phyloP scores from a whole-genome alignment of 179 eudicot genomes.

The Amaranthus tricolor region DNA sequence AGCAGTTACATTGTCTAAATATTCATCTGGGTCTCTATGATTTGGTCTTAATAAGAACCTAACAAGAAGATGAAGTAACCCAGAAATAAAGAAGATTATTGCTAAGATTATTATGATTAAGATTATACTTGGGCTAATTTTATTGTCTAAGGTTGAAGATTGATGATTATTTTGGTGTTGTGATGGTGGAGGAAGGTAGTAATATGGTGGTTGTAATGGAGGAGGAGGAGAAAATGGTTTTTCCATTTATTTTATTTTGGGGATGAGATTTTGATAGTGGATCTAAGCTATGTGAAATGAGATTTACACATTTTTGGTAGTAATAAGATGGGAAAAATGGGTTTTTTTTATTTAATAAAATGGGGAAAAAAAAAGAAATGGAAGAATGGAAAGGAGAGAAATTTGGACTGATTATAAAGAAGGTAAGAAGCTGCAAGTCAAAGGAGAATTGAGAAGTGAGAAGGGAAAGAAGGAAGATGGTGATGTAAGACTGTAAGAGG shows the following conservation, averaged over 20 bases:
- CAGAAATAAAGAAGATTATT: constrained; percentile 67
- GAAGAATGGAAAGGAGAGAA: too few species aligned
- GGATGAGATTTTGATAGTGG: too few species aligned
- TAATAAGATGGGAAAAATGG: too few species aligned
- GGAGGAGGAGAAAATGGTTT: constrained; percentile 7
- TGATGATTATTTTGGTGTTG: constrained; percentile 23
- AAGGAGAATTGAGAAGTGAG: constrained; percentile 12
- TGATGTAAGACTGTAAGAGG: constrained; percentile 38
- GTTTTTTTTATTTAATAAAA: too few species aligned
- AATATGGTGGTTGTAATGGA: constrained; percentile 20
- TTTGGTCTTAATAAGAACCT: constrained; percentile 51
- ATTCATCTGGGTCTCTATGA: constrained; percentile 48
- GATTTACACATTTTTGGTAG: too few species aligned
- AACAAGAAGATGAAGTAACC: constrained; percentile 70
- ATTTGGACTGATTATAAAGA: too few species aligned
- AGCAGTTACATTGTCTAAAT: constrained; percentile 48
- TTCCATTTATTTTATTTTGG: constrained; percentile 5
- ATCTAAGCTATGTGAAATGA: too few species aligned
- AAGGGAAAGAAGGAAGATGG: constrained; percentile 16
- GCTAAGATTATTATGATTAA: constrained; percentile 72
- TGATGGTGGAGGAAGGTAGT: constrained; percentile 19
- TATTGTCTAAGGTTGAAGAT: constrained; percentile 36
- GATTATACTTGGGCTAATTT: constrained; percentile 70
- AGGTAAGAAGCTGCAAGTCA: constrained; percentile 28
- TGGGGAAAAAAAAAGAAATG: too few species aligned